These are phyloP conservation scores for Apiotrichum mycotoxinovorans DNA, from an alignment of 1,284 basidiomycete species.

Conservation along the genomic window DNA sequence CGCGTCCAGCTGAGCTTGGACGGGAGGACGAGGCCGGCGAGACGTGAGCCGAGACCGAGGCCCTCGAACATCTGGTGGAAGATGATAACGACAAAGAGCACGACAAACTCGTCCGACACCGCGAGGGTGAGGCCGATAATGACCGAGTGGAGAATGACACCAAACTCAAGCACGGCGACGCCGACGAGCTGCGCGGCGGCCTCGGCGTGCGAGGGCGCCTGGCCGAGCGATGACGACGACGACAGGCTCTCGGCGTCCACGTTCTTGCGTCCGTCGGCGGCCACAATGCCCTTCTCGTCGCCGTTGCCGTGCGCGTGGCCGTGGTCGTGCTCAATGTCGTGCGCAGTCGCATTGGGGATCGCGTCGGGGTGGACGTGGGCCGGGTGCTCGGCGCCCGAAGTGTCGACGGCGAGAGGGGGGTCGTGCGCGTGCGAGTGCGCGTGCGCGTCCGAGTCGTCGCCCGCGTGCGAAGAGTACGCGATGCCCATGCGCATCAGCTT, in stretches of 20 bases:
- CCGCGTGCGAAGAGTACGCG: constrained; percentile 52
- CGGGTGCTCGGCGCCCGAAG: constrained; percentile 22
- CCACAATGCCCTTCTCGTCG: constrained; percentile 4
- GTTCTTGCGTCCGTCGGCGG: neutral
- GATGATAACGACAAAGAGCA: constrained; percentile 84
- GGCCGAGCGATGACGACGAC: constrained; percentile 21
- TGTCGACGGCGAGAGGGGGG: constrained; percentile 33
- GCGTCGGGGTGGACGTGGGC: constrained; percentile 26
- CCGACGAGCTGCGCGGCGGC: constrained; percentile 70
- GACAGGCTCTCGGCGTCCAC: constrained; percentile 13
- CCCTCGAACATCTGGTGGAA: constrained; percentile 95
- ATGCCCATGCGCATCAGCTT: constrained; percentile 38
- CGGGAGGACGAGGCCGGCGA: constrained; percentile 67
- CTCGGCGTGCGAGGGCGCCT: constrained; percentile 29
- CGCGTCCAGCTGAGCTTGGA: constrained; percentile 61
- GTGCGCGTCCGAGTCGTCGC: constrained; percentile 58
- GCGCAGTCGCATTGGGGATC: constrained; percentile 5
- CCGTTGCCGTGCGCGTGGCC: constrained; percentile 7
- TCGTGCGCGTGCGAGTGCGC: constrained; percentile 66
- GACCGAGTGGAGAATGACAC: constrained; percentile 79
- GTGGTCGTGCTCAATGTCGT: constrained; percentile 7
- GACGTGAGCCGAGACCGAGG: constrained; percentile 77
- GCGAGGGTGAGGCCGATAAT: constrained; percentile 93
- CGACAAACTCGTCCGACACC: constrained; percentile 72
- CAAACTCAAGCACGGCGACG: constrained; percentile 60